A percentile compares a stretch with the other conserved stretches of the same genome.
phyloP scores from a whole-genome alignment of 768 basidiomycete genomes.

The Tephrocybe sp. region DNA sequence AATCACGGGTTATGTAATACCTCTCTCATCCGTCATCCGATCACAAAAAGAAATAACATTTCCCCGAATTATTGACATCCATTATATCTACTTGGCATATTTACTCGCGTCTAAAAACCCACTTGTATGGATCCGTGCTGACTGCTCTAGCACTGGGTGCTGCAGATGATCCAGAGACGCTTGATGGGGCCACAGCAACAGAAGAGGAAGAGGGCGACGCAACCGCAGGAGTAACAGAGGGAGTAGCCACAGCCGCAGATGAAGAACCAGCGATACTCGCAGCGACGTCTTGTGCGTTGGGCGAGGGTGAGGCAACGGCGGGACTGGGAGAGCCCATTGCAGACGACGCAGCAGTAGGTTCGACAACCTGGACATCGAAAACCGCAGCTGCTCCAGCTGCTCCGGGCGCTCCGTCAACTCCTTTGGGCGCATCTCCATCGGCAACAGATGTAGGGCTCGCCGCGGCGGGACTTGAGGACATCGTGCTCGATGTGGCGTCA shows the following conservation, averaged over 20 bases:
- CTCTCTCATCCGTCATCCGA: not conserved
- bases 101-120: constrained; percentile 32
- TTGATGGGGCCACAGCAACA: not conserved
- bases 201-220: not conserved
- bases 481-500: constrained; percentile 1
- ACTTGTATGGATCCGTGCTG: constrained; percentile 36
- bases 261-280: constrained; percentile 31
- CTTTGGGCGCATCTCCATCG: constrained; percentile 14
- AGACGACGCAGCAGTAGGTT: constrained; percentile 6
- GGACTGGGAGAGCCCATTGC: not conserved
- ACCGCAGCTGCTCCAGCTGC: constrained; percentile 7
- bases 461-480: constrained; percentile 1
- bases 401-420: constrained; percentile 7
- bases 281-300: constrained; percentile 32
- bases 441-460: constrained; percentile 4
- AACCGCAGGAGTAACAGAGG: not conserved
- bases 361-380: constrained; percentile 21
- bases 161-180: constrained; percentile 8
- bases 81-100: not conserved
- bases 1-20: constrained; percentile 11
- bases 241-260: constrained; percentile 9
- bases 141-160: constrained; percentile 24
- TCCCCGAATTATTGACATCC: not conserved
- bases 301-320: constrained; percentile 7
- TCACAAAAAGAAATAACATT: constrained; percentile 4